Percentiles rank a stretch among this genome's conserved stretches.
Conservation (phyloP, 371 early-diverging fungal genomes). For the Amoeboaphelidium protococcarum region DNA sequence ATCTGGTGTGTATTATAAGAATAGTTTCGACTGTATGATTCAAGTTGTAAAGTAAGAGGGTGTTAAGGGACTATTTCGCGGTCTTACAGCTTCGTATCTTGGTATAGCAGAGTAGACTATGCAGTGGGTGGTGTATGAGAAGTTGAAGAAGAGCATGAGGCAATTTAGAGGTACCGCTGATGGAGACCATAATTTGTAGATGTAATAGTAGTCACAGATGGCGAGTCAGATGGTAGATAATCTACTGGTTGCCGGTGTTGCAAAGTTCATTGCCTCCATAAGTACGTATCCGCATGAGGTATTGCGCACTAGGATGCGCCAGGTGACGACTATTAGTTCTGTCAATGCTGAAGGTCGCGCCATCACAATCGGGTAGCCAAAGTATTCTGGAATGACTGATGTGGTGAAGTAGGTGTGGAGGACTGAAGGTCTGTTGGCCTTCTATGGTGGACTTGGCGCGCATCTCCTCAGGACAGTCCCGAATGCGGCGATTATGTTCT, state of each 20-base stretch:
- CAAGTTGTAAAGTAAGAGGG: constrained; percentile 51
- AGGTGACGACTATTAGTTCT: constrained; percentile 8
- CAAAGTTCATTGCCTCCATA: constrained; percentile 65
- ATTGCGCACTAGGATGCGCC: constrained; percentile 1
- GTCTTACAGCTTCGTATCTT: constrained; percentile 43
- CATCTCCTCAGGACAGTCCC: constrained; percentile 84
- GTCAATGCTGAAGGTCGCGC: constrained; percentile 12
- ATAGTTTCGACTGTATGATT: constrained; percentile 39
- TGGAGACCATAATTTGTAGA: too few relatives aligned
- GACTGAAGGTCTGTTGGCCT: constrained; percentile 59
- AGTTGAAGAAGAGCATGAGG: constrained; percentile 49
- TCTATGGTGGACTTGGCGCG: constrained; percentile 84
- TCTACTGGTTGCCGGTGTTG: constrained; percentile 48
- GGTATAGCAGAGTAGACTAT: constrained; percentile 55
- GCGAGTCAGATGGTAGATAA: too few relatives aligned
- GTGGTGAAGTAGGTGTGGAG: constrained; percentile 32
- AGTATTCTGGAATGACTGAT: constrained; percentile 54
- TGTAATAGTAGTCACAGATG: too few relatives aligned
- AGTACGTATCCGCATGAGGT: constrained; percentile 42
- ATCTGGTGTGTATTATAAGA: constrained; percentile 33
- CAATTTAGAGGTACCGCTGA: too few relatives aligned
- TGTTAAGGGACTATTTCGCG: constrained; percentile 51
- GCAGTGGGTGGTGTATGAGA: constrained; percentile 85
- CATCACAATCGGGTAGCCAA: constrained; percentile 5
- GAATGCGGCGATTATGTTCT: constrained; percentile 84